These are phyloP conservation scores for Solanum hybrid DNA, from an alignment of 305 asterid species.

Conservation along the genomic window DNA sequence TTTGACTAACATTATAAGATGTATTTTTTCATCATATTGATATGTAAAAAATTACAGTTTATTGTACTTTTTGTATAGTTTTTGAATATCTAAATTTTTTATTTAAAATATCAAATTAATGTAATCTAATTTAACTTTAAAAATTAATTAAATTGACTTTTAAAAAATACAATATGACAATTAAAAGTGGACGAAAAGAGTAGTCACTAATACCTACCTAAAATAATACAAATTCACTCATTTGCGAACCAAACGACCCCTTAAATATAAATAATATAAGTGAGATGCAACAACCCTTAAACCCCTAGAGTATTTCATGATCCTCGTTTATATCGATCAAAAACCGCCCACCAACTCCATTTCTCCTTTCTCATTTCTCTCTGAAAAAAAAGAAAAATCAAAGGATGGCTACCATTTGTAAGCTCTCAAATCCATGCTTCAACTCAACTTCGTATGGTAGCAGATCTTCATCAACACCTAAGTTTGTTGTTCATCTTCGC, in stretches of 20 bases:
- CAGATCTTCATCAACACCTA: conserved; percentile 30
- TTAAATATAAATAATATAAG: not conserved
- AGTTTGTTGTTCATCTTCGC: conserved; percentile 40
- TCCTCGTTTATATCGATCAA: not conserved
- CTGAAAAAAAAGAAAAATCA: not conserved
- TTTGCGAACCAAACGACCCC: not conserved
- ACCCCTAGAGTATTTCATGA: not conserved
- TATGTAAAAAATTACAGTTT: no score
- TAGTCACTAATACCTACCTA: not conserved
- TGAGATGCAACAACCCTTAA: not conserved
- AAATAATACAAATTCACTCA: not conserved
- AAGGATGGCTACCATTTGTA: conserved; percentile 68
- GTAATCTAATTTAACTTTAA: no score
- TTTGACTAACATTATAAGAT: not conserved
- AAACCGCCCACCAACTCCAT: not conserved
- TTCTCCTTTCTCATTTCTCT: not conserved
- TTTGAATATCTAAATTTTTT: no score
- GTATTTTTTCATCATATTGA: no score
- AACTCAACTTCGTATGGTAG: conserved; percentile 20
- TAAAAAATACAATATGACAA: no score
- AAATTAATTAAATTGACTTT: no score
- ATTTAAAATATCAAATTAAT: no score
- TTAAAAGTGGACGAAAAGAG: no score
- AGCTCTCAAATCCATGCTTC: conserved; percentile 40
- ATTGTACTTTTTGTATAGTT: no score